Evolutionary conservation across 176 grass and related monocot species (phyloP).

Genomic region (Aegilops sharonensis): DNA sequence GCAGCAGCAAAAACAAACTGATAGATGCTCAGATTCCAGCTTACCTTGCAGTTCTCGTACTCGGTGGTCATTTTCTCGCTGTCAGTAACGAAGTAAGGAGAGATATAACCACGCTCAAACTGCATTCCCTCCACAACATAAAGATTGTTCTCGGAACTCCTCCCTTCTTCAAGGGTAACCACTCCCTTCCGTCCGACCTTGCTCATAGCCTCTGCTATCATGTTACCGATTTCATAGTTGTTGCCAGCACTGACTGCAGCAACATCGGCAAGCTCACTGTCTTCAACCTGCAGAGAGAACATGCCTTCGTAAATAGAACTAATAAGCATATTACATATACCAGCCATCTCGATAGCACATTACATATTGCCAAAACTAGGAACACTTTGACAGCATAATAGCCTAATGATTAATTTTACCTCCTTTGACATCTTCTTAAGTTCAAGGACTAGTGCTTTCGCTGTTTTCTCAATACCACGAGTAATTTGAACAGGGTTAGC

Average conservation of each 20-base stretch:
- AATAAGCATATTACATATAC: neutral
- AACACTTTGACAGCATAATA: neutral
- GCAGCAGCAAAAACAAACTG: neutral
- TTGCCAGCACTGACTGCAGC: constrained; percentile 97
- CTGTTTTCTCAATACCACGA: constrained; percentile 92
- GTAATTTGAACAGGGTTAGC: constrained; percentile 97
- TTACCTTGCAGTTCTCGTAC: constrained; percentile 98
- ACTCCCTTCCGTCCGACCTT: constrained; percentile 96
- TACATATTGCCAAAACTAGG: neutral
- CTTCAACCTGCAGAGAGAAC: constrained; percentile 68
- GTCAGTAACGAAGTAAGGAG: constrained; percentile 94
- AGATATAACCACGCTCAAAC: constrained; percentile 97
- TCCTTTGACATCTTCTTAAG: constrained; percentile 84
- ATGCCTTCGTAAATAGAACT: neutral
- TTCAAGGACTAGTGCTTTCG: constrained; percentile 76
- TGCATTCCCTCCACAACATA: constrained; percentile 99
- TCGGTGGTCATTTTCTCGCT: constrained; percentile 93
- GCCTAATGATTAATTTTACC: constrained; percentile 30
- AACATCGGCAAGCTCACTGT: constrained; percentile 93
- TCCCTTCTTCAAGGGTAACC: constrained; percentile 95
- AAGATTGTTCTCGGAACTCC: constrained; percentile 81
- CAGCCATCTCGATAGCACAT: neutral
- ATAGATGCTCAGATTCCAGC: neutral
- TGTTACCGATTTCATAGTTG: constrained; percentile 90
- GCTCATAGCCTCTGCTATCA: constrained; percentile 98